Evolutionary conservation across 2,329 filamentous ascomycete genomes (phyloP), one percentile per base, ranked within the genome.

Genomic region (Xylariaceae sp.): DNA sequence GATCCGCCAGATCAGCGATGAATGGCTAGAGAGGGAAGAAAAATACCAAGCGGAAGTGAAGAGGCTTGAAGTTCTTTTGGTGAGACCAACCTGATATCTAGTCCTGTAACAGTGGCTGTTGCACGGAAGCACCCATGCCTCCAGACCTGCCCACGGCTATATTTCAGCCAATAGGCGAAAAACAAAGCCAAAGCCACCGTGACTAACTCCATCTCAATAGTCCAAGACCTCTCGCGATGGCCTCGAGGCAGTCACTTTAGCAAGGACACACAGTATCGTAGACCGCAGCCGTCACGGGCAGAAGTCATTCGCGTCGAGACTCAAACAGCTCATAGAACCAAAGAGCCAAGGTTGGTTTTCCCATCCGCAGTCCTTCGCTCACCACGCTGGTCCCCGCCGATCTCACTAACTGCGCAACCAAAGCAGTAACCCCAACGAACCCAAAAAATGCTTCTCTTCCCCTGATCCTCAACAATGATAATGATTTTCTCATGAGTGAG

Each of bases 181-280:
- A 27, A 27, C 22, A 27, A 27, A 7, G 4, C 22, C 22, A 27
- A 27, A 7, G 4, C 22, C 22, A 27, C 7, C 22, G 22, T 41
- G 12, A 27, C 45, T 40, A 49, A 41, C 6, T 6, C 32, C 18
- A 11, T 7, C 69, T 9, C 50, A 65, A 2, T 53, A 73, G 27
- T 66, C 68, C 10, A 60, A 53, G 14, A 58, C 58, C 6, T 69
- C 66, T n/a, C 62, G 56, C 15, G 65, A 69, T 22, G 72, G 73
- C 3, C 61, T 76, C 31, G 72, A 71, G 48, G 69, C 70, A n/a
- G 74, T 77, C 2, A 62, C 69, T 1, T 51, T 76, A 19, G 72
- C 71, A 11, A 67, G 74, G 39, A 66, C 69, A 5, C 66, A 66
- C 12, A 76, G 72, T 39, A 55, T 76, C 17, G 58, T 76, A 17